phyloP scores from a whole-genome alignment of 345 rosid species.

The Limnanthes douglasii region DNA sequence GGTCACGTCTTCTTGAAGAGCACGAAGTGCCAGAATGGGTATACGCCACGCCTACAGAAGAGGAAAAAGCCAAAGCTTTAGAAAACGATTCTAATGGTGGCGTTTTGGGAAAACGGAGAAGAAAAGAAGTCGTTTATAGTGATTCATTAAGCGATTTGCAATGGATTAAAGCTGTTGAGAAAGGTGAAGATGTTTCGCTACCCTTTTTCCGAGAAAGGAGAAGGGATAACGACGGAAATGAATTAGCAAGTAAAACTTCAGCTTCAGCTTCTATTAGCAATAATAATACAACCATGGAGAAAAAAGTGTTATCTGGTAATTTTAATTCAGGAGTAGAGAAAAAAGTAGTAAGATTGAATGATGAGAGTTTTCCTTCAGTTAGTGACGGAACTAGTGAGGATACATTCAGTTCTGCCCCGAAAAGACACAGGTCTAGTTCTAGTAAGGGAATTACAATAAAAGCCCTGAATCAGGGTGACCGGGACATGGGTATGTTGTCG shows the following conservation, averaged over 20 bases:
- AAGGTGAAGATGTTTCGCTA: conserved; percentile 55
- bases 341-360: conserved; percentile 13
- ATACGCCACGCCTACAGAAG: conserved; percentile 37
- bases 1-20: conserved; percentile 87
- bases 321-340: conserved; percentile 19
- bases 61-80: conserved; percentile 35
- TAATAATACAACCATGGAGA: conserved; percentile 23
- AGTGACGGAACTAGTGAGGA: conserved; percentile 75
- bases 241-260: conserved; percentile 5
- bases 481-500: conserved; percentile 30
- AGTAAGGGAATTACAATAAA: conserved; percentile 8
- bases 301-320: conserved; percentile 11
- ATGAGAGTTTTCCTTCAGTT: conserved; percentile 18
- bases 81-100: conserved; percentile 25
- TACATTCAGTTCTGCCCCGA: conserved; percentile 22
- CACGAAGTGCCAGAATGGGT: conserved; percentile 99
- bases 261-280: not conserved
- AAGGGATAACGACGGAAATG: conserved; percentile 27
- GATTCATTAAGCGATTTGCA: conserved; percentile 75
- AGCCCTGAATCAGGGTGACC: conserved; percentile 17
- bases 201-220: conserved; percentile 31
- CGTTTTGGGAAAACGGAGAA: conserved; percentile 64
- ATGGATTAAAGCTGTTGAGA: conserved; percentile 94
- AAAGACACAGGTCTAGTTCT: conserved; percentile 3
- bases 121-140: conserved; percentile 66